These are phyloP conservation scores for Mycena crocata DNA, from an alignment of 768 basidiomycete genomes.

Conservation along the genomic window DNA sequence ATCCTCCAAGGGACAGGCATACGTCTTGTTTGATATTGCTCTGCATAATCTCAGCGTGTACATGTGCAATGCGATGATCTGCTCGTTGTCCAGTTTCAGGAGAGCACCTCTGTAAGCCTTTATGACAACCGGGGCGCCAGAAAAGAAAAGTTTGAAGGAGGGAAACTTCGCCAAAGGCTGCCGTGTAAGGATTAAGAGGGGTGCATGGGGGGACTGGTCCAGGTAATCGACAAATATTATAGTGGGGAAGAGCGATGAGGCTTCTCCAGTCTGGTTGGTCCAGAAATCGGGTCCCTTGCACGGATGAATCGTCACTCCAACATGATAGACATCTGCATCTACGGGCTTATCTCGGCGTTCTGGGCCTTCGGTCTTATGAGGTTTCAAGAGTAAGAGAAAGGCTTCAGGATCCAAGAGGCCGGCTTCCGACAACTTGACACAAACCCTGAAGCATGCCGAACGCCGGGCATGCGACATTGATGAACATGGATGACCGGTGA, in stretches of 20 bases:
- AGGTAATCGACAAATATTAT: constrained; percentile 56
- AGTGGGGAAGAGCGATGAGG: constrained; percentile 63
- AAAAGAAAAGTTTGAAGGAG: constrained; percentile 70
- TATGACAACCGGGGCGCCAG: constrained; percentile 57
- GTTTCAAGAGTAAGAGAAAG: constrained; percentile 52
- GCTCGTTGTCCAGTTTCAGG: constrained; percentile 59
- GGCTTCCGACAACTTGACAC: constrained; percentile 57
- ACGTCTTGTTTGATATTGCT: constrained; percentile 74
- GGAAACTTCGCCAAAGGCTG: constrained; percentile 70
- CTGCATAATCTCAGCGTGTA: constrained; percentile 77
- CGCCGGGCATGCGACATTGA: constrained; percentile 68
- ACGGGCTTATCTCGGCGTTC: constrained; percentile 3
- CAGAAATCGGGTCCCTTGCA: constrained; percentile 78
- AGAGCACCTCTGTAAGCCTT: constrained; percentile 60
- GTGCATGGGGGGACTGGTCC: constrained; percentile 56
- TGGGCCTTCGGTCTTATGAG: background rate
- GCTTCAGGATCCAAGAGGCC: constrained; percentile 65
- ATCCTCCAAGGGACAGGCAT: constrained; percentile 63
- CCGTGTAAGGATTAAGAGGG: constrained; percentile 75
- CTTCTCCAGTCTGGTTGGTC: constrained; percentile 53
- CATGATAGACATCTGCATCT: constrained; percentile 19
- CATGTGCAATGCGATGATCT: constrained; percentile 59
- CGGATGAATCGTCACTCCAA: constrained; percentile 52
- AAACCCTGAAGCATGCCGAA: constrained; percentile 68
- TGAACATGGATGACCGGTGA: constrained; percentile 58